Base-by-base conservation (phyloP, 2,329 filamentous ascomycete genomes). In the Fusarium nanum region DNA sequence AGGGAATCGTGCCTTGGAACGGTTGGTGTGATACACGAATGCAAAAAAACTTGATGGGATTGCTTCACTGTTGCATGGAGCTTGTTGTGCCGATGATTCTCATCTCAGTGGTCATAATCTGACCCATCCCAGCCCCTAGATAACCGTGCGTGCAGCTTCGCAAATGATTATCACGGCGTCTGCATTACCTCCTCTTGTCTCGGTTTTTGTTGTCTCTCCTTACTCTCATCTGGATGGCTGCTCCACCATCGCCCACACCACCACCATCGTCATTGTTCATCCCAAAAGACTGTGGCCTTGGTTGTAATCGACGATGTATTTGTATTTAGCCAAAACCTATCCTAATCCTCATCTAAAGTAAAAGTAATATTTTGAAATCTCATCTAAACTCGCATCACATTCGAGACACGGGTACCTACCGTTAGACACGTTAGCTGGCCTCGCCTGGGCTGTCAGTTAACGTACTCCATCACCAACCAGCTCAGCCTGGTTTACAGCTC, bases 161-260 rank as follows among this genome's bases (percentile, higher is more conserved):
- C 48, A 58, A 67, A 56, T 70, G 28, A 56, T 16, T 46, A 40
- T 59, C 59, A 41, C 48, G n/a, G 53, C 67, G 49, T 67, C 56
- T 53, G 59, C 65, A 70, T 70, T 49, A 67, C 67, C 37, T 56
- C 63, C 62, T 58, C 67, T 63, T 47, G 50, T 61, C 46, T 50
- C 64, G 27, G 46, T 40, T 54, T 50, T 49, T 34, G 55, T 25
- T 46, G 41, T 56, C 52, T 71, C 46, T 54, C 28, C 56, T 34
- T 57, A 6, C 22, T 56, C 28, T 48, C 45, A 25, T 47, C 32
- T 50, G 32, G 40, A 64, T 55, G 55, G 44, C 59, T 56, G 64
- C 63, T 71, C 55, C 63, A 66, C 65, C 40, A 28, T 54, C 42
- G 49, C 53, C 67, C 56, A 71, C 68, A 68, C 67, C 67, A 70